A percentile compares a stretch with the other conserved stretches of the same genome.
phyloP scores from a whole-genome alignment of 805 yeast genomes.

The Candida silvatica region DNA sequence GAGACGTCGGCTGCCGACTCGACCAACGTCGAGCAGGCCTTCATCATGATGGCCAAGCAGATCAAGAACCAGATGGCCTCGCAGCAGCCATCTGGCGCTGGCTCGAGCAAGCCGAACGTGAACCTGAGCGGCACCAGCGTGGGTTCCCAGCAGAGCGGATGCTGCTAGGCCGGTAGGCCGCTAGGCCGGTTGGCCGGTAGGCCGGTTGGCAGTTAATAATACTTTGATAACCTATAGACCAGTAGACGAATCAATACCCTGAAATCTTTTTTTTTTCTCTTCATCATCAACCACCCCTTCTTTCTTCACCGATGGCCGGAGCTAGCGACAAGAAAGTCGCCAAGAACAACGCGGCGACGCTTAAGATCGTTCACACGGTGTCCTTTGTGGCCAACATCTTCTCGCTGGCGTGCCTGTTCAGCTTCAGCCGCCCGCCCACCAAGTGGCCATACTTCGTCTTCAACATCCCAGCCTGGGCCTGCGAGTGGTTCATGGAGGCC shows the following conservation, averaged over 20 bases:
- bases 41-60: slow-evolving; percentile 97
- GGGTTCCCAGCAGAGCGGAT: slow-evolving; percentile 32
- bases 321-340: slow-evolving; percentile 31
- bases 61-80: slow-evolving; percentile 92
- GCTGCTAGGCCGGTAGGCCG: too few relatives aligned
- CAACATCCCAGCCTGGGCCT: slow-evolving; percentile 32
- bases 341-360: slow-evolving; percentile 18
- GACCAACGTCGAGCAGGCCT: slow-evolving; percentile 97
- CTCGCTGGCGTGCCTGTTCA: slow-evolving; percentile 27
- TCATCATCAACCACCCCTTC: too few relatives aligned
- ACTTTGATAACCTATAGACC: too few relatives aligned
- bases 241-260: too few relatives aligned
- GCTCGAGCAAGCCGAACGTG: slow-evolving; percentile 50
- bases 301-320: slow-evolving; percentile 29
- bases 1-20: slow-evolving; percentile 95
- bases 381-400: slow-evolving; percentile 31
- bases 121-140: slow-evolving; percentile 66
- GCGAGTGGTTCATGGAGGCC: slow-evolving; percentile 46
- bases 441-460: slow-evolving; percentile 32
- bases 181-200: too few relatives aligned
- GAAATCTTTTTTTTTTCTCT: slow-evolving; percentile 1
- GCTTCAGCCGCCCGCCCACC: slow-evolving; percentile 35
- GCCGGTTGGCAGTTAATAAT: too few relatives aligned
- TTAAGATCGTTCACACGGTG: slow-evolving; percentile 25
- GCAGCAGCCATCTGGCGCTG: slow-evolving; percentile 31